Conservation (phyloP, 1,284 basidiomycete genomes). For the Macrocybe sp. region DNA sequence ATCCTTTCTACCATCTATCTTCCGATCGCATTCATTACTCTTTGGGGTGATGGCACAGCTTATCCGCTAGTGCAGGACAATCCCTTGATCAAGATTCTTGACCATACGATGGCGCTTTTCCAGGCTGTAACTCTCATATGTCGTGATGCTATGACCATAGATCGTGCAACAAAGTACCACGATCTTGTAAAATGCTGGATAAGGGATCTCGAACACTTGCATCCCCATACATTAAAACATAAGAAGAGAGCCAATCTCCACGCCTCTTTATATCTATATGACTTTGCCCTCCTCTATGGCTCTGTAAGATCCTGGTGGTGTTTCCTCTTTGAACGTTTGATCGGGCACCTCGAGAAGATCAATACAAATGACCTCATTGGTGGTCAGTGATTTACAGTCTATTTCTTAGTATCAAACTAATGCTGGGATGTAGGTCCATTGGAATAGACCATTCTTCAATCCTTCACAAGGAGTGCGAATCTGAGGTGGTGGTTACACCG, state of each 20-base stretch:
- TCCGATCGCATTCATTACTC: not conserved
- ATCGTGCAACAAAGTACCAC: not conserved
- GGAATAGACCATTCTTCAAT: slow-evolving; percentile 12
- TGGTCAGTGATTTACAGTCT: not conserved
- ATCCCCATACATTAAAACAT: not conserved
- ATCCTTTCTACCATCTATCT: not conserved
- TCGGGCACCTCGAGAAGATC: not conserved
- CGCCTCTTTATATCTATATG: not conserved
- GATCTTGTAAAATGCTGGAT: not conserved
- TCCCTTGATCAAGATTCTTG: not conserved
- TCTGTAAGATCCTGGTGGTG: not conserved
- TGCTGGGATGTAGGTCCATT: slow-evolving; percentile 5
- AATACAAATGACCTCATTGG: not conserved
- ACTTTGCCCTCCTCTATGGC: not conserved
- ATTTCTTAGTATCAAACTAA: not conserved
- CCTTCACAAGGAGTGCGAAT: slow-evolving; percentile 12
- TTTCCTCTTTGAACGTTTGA: not conserved
- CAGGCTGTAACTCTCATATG: not conserved
- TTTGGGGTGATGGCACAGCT: not conserved
- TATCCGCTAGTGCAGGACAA: too few relatives aligned
- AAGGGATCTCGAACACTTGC: not conserved
- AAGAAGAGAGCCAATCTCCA: not conserved
- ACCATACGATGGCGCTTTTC: not conserved
- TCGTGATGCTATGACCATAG: not conserved
- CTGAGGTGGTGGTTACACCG: slow-evolving; percentile 14